Base-by-base conservation (phyloP, 495 filamentous ascomycete species). In the Delitschia confertaspora region DNA sequence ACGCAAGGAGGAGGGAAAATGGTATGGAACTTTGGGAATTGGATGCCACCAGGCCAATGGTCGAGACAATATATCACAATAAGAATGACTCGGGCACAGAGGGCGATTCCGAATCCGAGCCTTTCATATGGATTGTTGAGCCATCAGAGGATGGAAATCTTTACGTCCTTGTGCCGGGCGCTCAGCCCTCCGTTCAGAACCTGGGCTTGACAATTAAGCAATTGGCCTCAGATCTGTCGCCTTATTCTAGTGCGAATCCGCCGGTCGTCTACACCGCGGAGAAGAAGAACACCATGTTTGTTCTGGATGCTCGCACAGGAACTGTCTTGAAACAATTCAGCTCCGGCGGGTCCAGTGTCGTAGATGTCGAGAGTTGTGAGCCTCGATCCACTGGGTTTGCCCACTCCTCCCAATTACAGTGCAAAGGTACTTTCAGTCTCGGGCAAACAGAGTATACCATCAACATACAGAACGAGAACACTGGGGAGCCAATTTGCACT, bases 41-140 rank as follows among this genome's bases (percentile, higher is more conserved):
- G 38, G 78, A 83, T 64, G 74, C 82, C 34, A 81, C 83, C 53
- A 78, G 79, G 53, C 86, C 91, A 42, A 82, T 93, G 70, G 83
- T 98, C 49, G 82, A 94, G 61, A 95, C 85, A 35, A 79, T 75
- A 31, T 88, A 95, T 57, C 79, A 91, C 62, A 73, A 78, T 31
- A 69, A 74, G 27, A 88, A 86, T 61, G 67, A 69, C 40, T 82
- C 84, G 24, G 53, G 53, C n/a, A 49, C 54, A 35, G 64, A 71
- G 45, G 68, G 68, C 34, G 69, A 72, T 51, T 71, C 74, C 14
- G 77, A 88, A 36, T 83, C 93, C 49, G 79, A 88, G 42, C 42
- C 53, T 8, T 88, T 85, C 46, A 61, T 93, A n/a, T 98, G 91
- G 91, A 87, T 95, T 35, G 85, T 98, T 34, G 93, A 96, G 60